Percentiles rank a stretch among this genome's conserved stretches.
Evolutionary conservation across 768 basidiomycete genomes (phyloP).

Genomic region (Fomitopsis serialis): DNA sequence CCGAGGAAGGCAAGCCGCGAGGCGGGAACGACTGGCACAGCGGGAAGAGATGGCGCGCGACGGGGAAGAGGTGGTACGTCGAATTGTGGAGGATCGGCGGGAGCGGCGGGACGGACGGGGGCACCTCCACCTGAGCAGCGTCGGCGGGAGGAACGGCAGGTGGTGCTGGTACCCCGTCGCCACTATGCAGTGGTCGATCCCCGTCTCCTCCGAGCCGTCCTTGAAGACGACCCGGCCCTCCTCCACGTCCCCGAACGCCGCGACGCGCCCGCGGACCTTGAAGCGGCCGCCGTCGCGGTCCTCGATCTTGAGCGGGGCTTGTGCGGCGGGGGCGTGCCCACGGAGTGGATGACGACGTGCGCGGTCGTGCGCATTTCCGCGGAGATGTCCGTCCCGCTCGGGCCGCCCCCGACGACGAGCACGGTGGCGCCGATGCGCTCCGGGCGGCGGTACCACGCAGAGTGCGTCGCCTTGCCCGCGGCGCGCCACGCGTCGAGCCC

Average conservation of each 20-base stretch:
- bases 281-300: conserved; percentile 16
- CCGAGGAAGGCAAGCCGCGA: conserved; percentile 62
- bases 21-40: conserved; percentile 40
- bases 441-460: conserved; percentile 63
- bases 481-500: conserved; percentile 58
- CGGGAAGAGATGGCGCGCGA: conserved; percentile 68
- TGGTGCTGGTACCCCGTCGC: conserved; percentile 72
- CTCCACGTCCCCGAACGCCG: conserved; percentile 31
- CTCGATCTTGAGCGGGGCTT: not conserved
- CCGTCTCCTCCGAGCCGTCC: conserved; percentile 49
- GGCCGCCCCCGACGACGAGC: conserved; percentile 43
- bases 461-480: conserved; percentile 50
- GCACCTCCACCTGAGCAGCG: conserved; percentile 30
- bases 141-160: conserved; percentile 54
- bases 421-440: conserved; percentile 31
- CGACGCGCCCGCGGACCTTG: conserved; percentile 34
- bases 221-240: conserved; percentile 49
- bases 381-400: conserved; percentile 66
- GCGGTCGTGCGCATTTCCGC: conserved; percentile 46
- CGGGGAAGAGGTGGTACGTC: conserved; percentile 61
- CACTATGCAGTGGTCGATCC: conserved; percentile 59
- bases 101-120: conserved; percentile 43
- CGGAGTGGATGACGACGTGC: conserved; percentile 51
- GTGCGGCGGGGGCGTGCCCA: conserved; percentile 26
- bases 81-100: conserved; percentile 57